phyloP scores from a whole-genome alignment of 306 rosid species.

The Fragaria vesca region DNA sequence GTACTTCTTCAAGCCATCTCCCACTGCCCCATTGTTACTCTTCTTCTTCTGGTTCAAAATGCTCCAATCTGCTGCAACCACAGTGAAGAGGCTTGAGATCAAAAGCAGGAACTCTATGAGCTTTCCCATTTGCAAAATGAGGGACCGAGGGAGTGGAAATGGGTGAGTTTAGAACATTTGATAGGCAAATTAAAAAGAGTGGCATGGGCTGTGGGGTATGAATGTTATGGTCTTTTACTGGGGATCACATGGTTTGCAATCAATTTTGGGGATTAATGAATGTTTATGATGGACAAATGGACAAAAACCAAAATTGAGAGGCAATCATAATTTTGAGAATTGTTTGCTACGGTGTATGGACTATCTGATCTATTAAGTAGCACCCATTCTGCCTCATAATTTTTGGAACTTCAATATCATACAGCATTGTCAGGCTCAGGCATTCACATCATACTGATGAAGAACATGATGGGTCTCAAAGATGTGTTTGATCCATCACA shows the following conservation, averaged over 20 bases:
- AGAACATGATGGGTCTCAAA: not conserved
- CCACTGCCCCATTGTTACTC: constrained; percentile 2
- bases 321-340: not conserved
- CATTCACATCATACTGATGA: not conserved
- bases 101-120: constrained; percentile 30
- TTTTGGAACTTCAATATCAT: not conserved
- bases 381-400: not conserved
- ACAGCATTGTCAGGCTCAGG: not conserved
- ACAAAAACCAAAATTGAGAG: not conserved
- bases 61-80: constrained; percentile 55
- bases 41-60: constrained; percentile 34
- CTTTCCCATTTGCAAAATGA: constrained; percentile 38
- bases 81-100: constrained; percentile 31
- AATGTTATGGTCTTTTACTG: constrained; percentile 6
- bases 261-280: constrained; percentile 10
- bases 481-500: not conserved
- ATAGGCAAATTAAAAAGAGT: constrained; percentile 20
- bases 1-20: constrained; percentile 48
- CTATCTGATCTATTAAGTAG: not conserved
- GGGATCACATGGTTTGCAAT: constrained; percentile 30
- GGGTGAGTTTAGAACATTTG: constrained; percentile 2
- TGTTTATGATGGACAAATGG: constrained; percentile 1
- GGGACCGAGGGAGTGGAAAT: constrained; percentile 3
- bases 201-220: constrained; percentile 32
- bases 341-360: constrained; percentile 3